Percentiles rank a stretch among this genome's conserved stretches.
phyloP scores from a whole-genome alignment of 192 early-diverging fungal species.

The Coemansia sp. region DNA sequence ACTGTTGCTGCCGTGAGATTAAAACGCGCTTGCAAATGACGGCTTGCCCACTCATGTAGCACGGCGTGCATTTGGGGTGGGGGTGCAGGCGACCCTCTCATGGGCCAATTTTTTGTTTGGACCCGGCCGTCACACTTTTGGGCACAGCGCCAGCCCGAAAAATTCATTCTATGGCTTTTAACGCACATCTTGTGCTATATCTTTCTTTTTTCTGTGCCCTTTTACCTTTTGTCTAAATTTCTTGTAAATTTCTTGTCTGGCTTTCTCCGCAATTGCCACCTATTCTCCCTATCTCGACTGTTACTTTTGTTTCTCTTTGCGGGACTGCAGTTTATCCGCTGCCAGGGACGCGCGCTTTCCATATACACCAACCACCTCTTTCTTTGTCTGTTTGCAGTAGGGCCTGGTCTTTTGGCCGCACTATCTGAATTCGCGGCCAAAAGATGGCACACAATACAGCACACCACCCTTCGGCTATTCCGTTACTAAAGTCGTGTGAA shows the following conservation, averaged over 20 bases:
- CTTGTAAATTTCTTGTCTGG: slow-evolving; percentile 4
- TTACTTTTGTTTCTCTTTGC: background rate
- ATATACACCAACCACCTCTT: background rate
- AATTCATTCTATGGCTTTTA: background rate
- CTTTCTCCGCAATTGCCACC: slow-evolving; percentile 3
- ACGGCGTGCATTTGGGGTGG: slow-evolving; percentile 9
- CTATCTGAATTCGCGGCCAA: background rate
- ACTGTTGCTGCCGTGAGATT: background rate
- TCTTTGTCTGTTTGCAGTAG: slow-evolving; percentile 1
- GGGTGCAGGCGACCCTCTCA: slow-evolving; percentile 1
- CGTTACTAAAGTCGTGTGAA: slow-evolving; percentile 56
- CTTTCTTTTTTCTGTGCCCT: slow-evolving; percentile 7
- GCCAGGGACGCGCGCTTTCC: background rate
- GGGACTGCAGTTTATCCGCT: slow-evolving; percentile 4
- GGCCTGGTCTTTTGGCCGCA: background rate
- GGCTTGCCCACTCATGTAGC: slow-evolving; percentile 10
- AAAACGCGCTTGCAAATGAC: slow-evolving; percentile 2
- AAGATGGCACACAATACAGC: slow-evolving; percentile 24
- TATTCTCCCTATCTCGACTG: background rate
- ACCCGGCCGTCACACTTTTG: background rate
- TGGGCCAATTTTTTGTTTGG: background rate
- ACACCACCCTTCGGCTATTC: slow-evolving; percentile 31
- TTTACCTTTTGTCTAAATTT: slow-evolving; percentile 6
- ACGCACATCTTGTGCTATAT: background rate
- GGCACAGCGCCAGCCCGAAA: background rate